phyloP scores from a whole-genome alignment of 116 monocot genomes.

The Posidonia oceanica region DNA sequence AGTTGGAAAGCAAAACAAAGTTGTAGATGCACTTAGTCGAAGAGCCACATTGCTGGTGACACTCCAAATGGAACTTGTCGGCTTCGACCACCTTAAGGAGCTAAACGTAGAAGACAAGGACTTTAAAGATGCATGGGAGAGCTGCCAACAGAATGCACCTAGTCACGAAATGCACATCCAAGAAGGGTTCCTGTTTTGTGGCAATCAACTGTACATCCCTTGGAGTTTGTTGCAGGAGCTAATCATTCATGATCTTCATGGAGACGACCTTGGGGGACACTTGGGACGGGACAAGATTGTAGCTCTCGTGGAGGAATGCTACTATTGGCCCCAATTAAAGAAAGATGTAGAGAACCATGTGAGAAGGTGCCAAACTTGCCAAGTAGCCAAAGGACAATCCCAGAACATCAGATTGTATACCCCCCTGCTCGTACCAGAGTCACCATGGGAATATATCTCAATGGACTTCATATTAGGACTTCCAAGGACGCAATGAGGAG shows the following conservation, averaged over 20 bases:
- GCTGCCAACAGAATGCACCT: too few species aligned
- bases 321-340: constrained; percentile 9
- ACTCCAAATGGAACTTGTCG: not conserved
- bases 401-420: constrained; percentile 3
- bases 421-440: not conserved
- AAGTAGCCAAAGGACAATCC: not conserved
- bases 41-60: not conserved
- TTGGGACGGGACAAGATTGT: constrained; percentile 7
- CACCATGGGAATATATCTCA: not conserved
- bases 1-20: not conserved
- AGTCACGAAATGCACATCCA: not conserved
- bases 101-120: constrained; percentile 2
- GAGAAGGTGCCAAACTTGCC: not conserved
- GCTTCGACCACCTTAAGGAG: constrained; percentile 11
- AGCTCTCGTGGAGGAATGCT: not conserved
- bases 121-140: not conserved
- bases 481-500: not conserved
- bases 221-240: not conserved
- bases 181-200: constrained; percentile 3
- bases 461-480: constrained; percentile 4
- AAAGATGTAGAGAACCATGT: not conserved
- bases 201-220: constrained; percentile 7
- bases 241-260: constrained; percentile 4
- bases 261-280: constrained; percentile 1
- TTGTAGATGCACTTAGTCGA: not conserved